phyloP scores from a whole-genome alignment of 169 alveolate genomes.

The Cryptosporidium tyzzeri region DNA sequence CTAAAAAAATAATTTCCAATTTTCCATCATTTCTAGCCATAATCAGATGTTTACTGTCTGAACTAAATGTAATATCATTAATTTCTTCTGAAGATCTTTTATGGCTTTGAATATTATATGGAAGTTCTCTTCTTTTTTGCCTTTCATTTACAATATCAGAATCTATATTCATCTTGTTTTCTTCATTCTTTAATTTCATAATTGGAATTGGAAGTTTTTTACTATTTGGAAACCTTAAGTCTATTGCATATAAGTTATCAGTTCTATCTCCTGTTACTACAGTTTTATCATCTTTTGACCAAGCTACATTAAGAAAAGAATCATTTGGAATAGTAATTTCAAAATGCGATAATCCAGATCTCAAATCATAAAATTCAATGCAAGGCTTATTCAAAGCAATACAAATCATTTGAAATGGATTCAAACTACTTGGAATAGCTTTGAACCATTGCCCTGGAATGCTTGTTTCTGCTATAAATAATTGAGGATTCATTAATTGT shows the following conservation, averaged over 20 bases:
- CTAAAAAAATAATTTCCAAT: constrained; percentile 30
- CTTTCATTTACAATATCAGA: background rate
- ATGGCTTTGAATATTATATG: constrained; percentile 27
- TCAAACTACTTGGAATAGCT: constrained; percentile 35
- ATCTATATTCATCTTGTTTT: background rate
- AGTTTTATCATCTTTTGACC: constrained; percentile 41
- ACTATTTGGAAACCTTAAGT: constrained; percentile 30
- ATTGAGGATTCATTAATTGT: constrained; percentile 41
- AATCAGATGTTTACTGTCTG: constrained; percentile 28
- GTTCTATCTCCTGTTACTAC: constrained; percentile 62
- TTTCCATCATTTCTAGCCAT: constrained; percentile 73
- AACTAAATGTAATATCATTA: constrained; percentile 26
- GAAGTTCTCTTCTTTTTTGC: constrained; percentile 8
- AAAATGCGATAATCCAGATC: constrained; percentile 28
- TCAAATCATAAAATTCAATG: constrained; percentile 50
- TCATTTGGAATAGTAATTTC: constrained; percentile 43
- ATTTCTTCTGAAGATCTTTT: constrained; percentile 50
- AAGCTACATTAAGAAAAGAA: constrained; percentile 56
- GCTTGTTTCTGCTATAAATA: background rate
- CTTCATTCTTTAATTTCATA: background rate
- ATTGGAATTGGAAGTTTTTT: constrained; percentile 29
- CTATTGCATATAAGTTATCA: constrained; percentile 47
- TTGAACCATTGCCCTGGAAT: constrained; percentile 58
- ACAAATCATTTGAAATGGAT: constrained; percentile 32
- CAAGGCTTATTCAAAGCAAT: constrained; percentile 42